These are phyloP conservation scores for Colletotrichum tabaci DNA, from an alignment of 2,329 filamentous ascomycete species.

Conservation along the genomic window DNA sequence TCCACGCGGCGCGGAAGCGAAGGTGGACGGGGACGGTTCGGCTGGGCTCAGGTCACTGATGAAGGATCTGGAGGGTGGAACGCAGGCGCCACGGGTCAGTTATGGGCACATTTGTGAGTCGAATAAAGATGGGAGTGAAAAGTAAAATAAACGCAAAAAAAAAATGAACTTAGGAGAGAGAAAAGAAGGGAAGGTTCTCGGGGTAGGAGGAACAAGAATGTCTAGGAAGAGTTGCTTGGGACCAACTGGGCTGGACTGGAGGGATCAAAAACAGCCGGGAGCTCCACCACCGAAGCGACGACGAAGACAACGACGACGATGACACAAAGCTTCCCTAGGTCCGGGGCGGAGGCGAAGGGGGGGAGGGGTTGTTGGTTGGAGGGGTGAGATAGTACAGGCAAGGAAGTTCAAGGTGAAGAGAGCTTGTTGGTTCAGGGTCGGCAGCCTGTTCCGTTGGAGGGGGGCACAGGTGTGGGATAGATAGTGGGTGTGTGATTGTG, in stretches of 20 bases:
- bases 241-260: conserved; percentile 28
- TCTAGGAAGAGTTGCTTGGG: conserved; percentile 16
- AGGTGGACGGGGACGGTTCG: conserved; percentile 62
- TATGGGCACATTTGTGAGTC: conserved; percentile 24
- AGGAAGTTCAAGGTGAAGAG: conserved; percentile 10
- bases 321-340: conserved; percentile 39
- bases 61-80: conserved; percentile 38
- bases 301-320: conserved; percentile 10
- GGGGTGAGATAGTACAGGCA: conserved; percentile 2
- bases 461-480: background rate
- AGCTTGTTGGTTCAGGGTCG: conserved; percentile 27
- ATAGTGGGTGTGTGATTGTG: background rate
- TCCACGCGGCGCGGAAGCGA: conserved; percentile 59
- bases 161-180: conserved; percentile 33
- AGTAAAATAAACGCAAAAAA: conserved; percentile 40
- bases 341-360: conserved; percentile 23
- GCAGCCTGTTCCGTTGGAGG: conserved; percentile 8
- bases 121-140: conserved; percentile 1
- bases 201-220: conserved; percentile 6
- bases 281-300: conserved; percentile 39
- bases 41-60: conserved; percentile 56
- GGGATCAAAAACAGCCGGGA: conserved; percentile 39
- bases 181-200: conserved; percentile 8
- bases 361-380: background rate
- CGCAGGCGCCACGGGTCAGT: conserved; percentile 41